Conservation (phyloP, 176 grass and related monocot species). For the Luzula sylvatica region DNA sequence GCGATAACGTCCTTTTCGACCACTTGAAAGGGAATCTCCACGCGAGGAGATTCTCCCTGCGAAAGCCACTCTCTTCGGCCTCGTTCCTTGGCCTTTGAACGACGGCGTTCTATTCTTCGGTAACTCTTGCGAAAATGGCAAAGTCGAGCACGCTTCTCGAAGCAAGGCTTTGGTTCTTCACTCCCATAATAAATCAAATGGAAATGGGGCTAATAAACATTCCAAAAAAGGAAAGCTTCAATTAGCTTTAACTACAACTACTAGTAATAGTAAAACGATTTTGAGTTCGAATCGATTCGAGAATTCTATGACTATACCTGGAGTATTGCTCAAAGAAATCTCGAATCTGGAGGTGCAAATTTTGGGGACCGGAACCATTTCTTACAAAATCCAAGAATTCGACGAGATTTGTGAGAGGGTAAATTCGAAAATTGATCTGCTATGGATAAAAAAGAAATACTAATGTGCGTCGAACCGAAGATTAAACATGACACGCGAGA, state of each 20-base stretch:
- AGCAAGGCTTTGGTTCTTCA: constrained; percentile 43
- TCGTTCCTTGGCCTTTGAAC: constrained; percentile 87
- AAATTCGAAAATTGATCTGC: no score
- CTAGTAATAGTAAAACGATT: constrained; percentile 7
- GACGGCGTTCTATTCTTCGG: constrained; percentile 95
- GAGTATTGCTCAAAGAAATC: constrained; percentile 66
- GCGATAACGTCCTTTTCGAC: constrained; percentile 83
- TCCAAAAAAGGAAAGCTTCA: constrained; percentile 14
- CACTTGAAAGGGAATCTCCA: constrained; percentile 85
- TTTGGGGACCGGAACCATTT: constrained; percentile 63
- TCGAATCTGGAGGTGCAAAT: constrained; percentile 47
- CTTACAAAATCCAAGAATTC: constrained; percentile 54
- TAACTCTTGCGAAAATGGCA: constrained; percentile 31
- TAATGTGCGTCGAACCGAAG: no score
- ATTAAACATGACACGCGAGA: no score
- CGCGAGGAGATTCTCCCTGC: constrained; percentile 44
- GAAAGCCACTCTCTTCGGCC: constrained; percentile 81
- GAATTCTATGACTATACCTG: constrained; percentile 47
- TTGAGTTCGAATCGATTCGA: constrained; percentile 20
- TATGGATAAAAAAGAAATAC: no score
- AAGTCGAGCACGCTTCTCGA: constrained; percentile 27
- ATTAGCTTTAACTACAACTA: background rate
- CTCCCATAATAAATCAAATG: constrained; percentile 26
- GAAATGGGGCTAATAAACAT: constrained; percentile 27
- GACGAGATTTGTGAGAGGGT: constrained; percentile 26